A percentile compares a stretch with the other conserved stretches of the same genome.
Evolutionary conservation across 2,329 filamentous ascomycete species (phyloP).

Genomic region (Phyllosticta capitalensis): DNA sequence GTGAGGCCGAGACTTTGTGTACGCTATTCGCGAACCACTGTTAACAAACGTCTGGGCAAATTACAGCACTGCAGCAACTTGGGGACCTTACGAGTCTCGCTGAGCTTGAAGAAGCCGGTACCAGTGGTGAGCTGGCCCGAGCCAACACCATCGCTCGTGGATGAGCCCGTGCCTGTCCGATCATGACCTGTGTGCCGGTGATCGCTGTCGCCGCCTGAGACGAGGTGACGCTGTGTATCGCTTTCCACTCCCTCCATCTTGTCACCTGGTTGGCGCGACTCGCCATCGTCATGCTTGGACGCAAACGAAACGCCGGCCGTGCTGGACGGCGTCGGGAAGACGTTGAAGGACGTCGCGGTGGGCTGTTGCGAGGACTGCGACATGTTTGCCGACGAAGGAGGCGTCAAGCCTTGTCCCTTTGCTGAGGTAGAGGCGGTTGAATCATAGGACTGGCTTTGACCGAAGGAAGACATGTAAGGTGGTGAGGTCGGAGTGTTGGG

Average conservation of each 20-base stretch:
- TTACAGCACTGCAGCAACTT: slow-evolving; percentile 13
- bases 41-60: slow-evolving; percentile 20
- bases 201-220: slow-evolving; percentile 19
- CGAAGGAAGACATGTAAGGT: slow-evolving; percentile 38
- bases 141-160: slow-evolving; percentile 14
- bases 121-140: slow-evolving; percentile 17
- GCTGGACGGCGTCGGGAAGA: slow-evolving; percentile 31
- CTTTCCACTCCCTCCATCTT: slow-evolving; percentile 2
- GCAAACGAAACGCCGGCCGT: slow-evolving; percentile 23
- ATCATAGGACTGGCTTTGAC: slow-evolving; percentile 20
- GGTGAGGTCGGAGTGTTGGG: slow-evolving; percentile 41
- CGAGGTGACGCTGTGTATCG: slow-evolving; percentile 16
- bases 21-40: slow-evolving; percentile 23
- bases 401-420: slow-evolving; percentile 26
- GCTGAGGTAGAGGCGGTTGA: slow-evolving; percentile 18
- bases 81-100: slow-evolving; percentile 26
- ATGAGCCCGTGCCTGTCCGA: slow-evolving; percentile 27
- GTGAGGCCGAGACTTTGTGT: slow-evolving; percentile 43
- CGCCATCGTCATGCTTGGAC: slow-evolving; percentile 32
- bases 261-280: slow-evolving; percentile 33
- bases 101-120: slow-evolving; percentile 25
- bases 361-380: slow-evolving; percentile 26
- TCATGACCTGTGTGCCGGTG: slow-evolving; percentile 39
- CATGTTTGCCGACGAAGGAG: slow-evolving; percentile 34
- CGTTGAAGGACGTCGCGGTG: slow-evolving; percentile 18